These are phyloP conservation scores for Phytophthora citrophthora DNA, from an alignment of 352 stramenopile species.

Conservation along the genomic window DNA sequence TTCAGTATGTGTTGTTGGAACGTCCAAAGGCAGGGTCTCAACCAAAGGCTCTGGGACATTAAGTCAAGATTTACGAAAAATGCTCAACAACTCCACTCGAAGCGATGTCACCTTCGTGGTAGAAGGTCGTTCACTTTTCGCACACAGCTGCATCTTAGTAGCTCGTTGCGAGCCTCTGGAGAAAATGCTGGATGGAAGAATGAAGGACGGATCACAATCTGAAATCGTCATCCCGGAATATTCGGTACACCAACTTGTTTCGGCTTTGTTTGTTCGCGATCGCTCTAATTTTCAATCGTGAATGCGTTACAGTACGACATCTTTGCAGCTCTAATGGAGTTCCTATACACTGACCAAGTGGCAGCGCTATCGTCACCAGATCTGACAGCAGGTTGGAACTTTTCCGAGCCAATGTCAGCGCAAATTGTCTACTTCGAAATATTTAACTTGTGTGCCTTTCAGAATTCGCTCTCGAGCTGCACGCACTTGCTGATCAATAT, in stretches of 20 bases:
- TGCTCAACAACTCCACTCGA: constrained; percentile 86
- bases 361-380: constrained; percentile 37
- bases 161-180: constrained; percentile 89
- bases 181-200: constrained; percentile 91
- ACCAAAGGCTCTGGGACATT: constrained; percentile 45
- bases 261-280: no score
- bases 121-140: constrained; percentile 69
- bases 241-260: constrained; percentile 47
- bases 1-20: constrained; percentile 67
- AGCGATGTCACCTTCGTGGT: constrained; percentile 89
- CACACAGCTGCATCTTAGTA: constrained; percentile 89
- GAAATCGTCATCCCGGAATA: constrained; percentile 81
- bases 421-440: background rate
- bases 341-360: constrained; percentile 90
- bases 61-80: constrained; percentile 70
- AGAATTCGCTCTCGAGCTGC: constrained; percentile 86
- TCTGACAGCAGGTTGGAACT: constrained; percentile 46
- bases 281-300: background rate
- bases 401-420: background rate
- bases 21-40: constrained; percentile 15
- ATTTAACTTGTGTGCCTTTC: background rate
- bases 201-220: constrained; percentile 73
- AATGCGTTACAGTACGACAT: constrained; percentile 59
- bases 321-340: constrained; percentile 88
- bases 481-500: constrained; percentile 88